phyloP scores from a whole-genome alignment of 1,284 basidiomycete species.

The Moesziomyces sp. region DNA sequence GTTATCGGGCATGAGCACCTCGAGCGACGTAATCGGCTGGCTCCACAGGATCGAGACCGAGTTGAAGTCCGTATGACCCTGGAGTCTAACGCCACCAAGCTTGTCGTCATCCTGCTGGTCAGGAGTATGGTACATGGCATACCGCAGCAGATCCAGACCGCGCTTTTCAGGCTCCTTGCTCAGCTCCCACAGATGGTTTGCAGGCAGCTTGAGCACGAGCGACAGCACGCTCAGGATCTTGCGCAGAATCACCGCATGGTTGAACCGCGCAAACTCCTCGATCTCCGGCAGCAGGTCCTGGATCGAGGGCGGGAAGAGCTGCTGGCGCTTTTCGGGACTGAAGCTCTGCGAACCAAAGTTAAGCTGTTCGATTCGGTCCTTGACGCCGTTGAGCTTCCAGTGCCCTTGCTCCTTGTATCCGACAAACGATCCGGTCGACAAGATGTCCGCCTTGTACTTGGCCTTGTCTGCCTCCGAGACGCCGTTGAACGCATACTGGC shows the following conservation, averaged over 20 bases:
- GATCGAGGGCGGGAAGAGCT: conserved; percentile 53
- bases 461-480: conserved; percentile 59
- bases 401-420: conserved; percentile 70
- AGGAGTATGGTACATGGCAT: conserved; percentile 69
- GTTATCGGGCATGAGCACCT: conserved; percentile 69
- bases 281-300: conserved; percentile 67
- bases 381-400: conserved; percentile 67
- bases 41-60: conserved; percentile 69
- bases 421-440: conserved; percentile 60
- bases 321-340: conserved; percentile 23
- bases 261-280: conserved; percentile 67
- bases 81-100: conserved; percentile 68
- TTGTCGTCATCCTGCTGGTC: conserved; percentile 63
- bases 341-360: conserved; percentile 69
- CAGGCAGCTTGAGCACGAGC: conserved; percentile 69
- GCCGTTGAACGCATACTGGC: conserved; percentile 63
- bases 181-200: conserved; percentile 69
- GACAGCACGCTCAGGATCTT: conserved; percentile 70
- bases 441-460: conserved; percentile 61
- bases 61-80: conserved; percentile 71
- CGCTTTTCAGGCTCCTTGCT: conserved; percentile 68
- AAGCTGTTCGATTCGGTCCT: conserved; percentile 70
- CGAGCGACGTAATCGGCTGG: conserved; percentile 69
- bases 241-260: conserved; percentile 67
- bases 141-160: conserved; percentile 69